phyloP scores from a whole-genome alignment of 768 basidiomycete genomes.

The Dendrothele bispora region DNA sequence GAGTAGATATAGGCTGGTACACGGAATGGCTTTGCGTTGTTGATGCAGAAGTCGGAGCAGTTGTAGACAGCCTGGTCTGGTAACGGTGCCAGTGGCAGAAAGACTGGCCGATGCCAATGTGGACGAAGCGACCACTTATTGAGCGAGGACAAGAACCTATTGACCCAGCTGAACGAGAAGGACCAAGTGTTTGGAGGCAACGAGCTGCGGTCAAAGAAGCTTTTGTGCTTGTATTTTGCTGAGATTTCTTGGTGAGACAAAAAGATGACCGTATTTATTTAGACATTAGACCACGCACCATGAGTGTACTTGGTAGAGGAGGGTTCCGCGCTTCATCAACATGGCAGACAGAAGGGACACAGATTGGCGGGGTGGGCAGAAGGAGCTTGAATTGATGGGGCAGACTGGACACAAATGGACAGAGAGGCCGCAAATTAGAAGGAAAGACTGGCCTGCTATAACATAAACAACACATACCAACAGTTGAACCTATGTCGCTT shows the following conservation, averaged over 20 bases:
- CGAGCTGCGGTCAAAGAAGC: constrained; percentile 56
- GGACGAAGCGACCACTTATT: constrained; percentile 5
- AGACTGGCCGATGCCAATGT: too few relatives aligned
- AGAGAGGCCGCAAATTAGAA: too few relatives aligned
- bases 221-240: constrained; percentile 82
- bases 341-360: constrained; percentile 74
- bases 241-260: constrained; percentile 8
- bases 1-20: constrained; percentile 21
- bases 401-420: too few relatives aligned
- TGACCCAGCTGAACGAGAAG: constrained; percentile 38
- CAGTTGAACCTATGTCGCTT: too few relatives aligned
- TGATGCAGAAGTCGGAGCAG: constrained; percentile 12
- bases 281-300: constrained; percentile 45
- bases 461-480: too few relatives aligned
- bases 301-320: constrained; percentile 85
- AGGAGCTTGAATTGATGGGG: too few relatives aligned
- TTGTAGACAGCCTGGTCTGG: constrained; percentile 14
- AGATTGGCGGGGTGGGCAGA: too few relatives aligned
- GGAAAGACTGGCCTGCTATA: too few relatives aligned
- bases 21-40: constrained; percentile 18
- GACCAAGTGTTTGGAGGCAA: constrained; percentile 46
- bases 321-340: constrained; percentile 82
- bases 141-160: constrained; percentile 22
- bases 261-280: constrained; percentile 5
- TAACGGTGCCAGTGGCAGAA: too few relatives aligned